Conservation (phyloP, 148 eudicot genomes). For the Vaccinium corymbosum region DNA sequence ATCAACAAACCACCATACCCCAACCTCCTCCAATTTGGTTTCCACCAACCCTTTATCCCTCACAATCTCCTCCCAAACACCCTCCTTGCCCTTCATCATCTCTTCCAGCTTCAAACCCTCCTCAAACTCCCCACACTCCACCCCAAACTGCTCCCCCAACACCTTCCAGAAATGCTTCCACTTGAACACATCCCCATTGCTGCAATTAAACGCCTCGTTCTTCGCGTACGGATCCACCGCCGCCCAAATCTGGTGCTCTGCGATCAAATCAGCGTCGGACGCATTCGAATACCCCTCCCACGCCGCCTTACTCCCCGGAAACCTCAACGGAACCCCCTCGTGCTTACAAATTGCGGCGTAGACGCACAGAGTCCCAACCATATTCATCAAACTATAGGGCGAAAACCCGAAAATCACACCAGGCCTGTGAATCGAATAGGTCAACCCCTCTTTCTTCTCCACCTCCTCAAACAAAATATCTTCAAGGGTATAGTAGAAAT, state of each 20-base stretch:
- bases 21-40: constrained; percentile 55
- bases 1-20: constrained; percentile 62
- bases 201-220: constrained; percentile 62
- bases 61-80: constrained; percentile 70
- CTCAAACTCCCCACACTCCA: constrained; percentile 41
- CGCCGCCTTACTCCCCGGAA: constrained; percentile 19
- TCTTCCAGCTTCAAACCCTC: constrained; percentile 44
- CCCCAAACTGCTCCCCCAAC: constrained; percentile 52
- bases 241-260: constrained; percentile 54
- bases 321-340: constrained; percentile 21
- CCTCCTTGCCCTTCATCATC: constrained; percentile 57
- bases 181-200: constrained; percentile 70
- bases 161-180: constrained; percentile 78
- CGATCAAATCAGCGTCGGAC: constrained; percentile 23
- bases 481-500: constrained; percentile 56
- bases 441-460: constrained; percentile 40
- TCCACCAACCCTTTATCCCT: constrained; percentile 41
- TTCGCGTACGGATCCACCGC: constrained; percentile 54
- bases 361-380: constrained; percentile 53
- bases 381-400: constrained; percentile 54
- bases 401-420: constrained; percentile 62
- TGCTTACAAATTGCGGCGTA: constrained; percentile 44
- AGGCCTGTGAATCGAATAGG: constrained; percentile 72
- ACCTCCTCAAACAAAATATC: constrained; percentile 54
- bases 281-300: constrained; percentile 20